Conservation (phyloP, 2,329 filamentous ascomycete genomes). For the Penicillium sclerotiorum region DNA sequence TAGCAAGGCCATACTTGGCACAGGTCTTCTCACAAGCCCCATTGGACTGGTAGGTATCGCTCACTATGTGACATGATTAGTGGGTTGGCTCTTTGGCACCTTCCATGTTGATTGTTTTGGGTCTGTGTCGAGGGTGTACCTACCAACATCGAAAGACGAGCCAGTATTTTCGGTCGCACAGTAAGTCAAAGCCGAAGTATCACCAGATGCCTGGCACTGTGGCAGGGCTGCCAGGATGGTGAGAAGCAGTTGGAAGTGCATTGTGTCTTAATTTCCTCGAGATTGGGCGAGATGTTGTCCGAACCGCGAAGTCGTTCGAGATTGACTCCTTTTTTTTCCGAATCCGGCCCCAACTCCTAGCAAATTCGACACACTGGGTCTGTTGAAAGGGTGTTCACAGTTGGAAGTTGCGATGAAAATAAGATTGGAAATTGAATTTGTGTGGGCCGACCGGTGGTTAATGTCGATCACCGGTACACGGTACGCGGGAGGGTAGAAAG, state of each 20-base stretch:
- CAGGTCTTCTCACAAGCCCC: constrained; percentile 47
- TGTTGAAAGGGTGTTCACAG: not conserved
- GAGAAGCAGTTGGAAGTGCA: constrained; percentile 25
- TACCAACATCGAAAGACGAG: constrained; percentile 39
- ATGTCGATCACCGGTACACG: constrained; percentile 15
- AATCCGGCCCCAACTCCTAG: not conserved
- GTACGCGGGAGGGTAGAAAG: not conserved
- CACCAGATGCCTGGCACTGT: constrained; percentile 23
- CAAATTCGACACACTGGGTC: not conserved
- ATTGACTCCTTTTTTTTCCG: not conserved
- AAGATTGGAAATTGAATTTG: constrained; percentile 3
- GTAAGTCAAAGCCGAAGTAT: constrained; percentile 35
- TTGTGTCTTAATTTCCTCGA: constrained; percentile 17
- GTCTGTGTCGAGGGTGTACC: constrained; percentile 16
- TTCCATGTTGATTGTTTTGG: not conserved
- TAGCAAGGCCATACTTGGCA: constrained; percentile 48
- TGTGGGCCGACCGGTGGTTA: constrained; percentile 15
- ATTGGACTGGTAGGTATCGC: constrained; percentile 48
- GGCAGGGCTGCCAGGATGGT: constrained; percentile 30
- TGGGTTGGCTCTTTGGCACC: not conserved
- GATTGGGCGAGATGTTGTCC: too few relatives aligned
- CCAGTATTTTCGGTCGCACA: constrained; percentile 53
- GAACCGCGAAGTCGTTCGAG: too few relatives aligned
- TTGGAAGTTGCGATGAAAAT: not conserved
- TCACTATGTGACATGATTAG: constrained; percentile 30